These are phyloP conservation scores for Suillus subalutaceus DNA, from an alignment of 768 basidiomycete species.

Conservation along the genomic window DNA sequence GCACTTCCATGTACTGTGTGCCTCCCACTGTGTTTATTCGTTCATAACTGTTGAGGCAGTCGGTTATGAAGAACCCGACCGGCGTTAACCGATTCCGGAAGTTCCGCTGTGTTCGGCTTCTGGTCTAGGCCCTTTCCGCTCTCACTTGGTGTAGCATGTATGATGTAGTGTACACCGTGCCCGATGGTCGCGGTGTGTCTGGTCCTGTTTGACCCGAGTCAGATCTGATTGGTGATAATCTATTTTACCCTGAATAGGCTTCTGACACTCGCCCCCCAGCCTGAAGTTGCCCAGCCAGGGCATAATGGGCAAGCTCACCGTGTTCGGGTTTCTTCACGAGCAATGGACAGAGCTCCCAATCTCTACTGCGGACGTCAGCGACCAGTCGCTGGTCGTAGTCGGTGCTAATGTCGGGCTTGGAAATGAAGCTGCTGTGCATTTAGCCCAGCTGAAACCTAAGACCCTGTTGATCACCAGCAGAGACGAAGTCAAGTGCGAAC, in stretches of 20 bases:
- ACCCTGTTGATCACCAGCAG: constrained; percentile 29
- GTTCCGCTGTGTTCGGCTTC: background rate
- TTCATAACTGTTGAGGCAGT: background rate
- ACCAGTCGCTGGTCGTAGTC: constrained; percentile 28
- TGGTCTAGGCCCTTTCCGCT: background rate
- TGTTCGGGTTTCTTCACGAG: constrained; percentile 25
- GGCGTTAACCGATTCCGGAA: background rate
- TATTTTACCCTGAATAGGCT: too few relatives aligned
- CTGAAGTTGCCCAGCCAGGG: background rate
- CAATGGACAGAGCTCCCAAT: constrained; percentile 32
- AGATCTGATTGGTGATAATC: too few relatives aligned
- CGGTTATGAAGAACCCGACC: background rate
- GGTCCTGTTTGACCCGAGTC: too few relatives aligned
- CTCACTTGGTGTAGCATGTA: too few relatives aligned
- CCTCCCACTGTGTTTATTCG: background rate
- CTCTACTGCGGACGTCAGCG: constrained; percentile 21
- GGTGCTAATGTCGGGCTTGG: constrained; percentile 34
- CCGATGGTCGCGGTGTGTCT: too few relatives aligned
- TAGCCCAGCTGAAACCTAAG: constrained; percentile 27
- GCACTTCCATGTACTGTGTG: background rate
- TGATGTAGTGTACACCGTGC: too few relatives aligned
- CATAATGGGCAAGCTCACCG: constrained; percentile 28
- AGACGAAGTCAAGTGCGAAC: constrained; percentile 25
- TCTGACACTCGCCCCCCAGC: too few relatives aligned
- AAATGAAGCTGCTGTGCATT: constrained; percentile 30